These are phyloP conservation scores for Cadophora gregata DNA, from an alignment of 2,329 filamentous ascomycete species.

Conservation along the genomic window DNA sequence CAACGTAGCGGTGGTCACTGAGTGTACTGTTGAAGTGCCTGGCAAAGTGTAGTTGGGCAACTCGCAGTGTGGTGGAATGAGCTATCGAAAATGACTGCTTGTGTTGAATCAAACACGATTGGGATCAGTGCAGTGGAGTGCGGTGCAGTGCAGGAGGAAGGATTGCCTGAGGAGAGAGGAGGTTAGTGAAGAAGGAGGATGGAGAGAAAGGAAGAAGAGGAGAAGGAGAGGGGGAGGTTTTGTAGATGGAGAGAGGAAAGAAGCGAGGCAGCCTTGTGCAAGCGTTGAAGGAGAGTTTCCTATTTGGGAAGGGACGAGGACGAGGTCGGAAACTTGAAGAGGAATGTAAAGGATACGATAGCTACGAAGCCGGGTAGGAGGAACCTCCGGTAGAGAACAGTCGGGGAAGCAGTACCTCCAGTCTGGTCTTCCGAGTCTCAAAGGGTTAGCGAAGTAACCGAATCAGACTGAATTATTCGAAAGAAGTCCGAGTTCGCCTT, in stretches of 20 bases:
- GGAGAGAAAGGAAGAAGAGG: constrained; percentile 25
- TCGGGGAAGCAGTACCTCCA: no score
- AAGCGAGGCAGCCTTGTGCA: neutral
- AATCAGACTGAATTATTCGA: neutral
- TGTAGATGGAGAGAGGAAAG: constrained; percentile 20
- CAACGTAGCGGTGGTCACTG: neutral
- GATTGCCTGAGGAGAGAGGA: constrained; percentile 15
- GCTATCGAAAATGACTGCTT: constrained; percentile 39
- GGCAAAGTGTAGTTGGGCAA: constrained; percentile 1
- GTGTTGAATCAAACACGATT: constrained; percentile 21
- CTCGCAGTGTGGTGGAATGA: constrained; percentile 33
- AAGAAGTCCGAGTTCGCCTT: constrained; percentile 1
- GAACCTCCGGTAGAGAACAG: no score
- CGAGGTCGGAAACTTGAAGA: constrained; percentile 2
- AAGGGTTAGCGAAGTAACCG: neutral
- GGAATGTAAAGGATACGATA: neutral
- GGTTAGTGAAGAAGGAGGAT: constrained; percentile 4
- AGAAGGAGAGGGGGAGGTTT: constrained; percentile 15
- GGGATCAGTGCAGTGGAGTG: neutral
- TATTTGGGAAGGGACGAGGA: constrained; percentile 8
- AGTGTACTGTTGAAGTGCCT: constrained; percentile 4
- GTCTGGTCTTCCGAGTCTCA: neutral
- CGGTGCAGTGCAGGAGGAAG: constrained; percentile 27
- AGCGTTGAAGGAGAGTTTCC: neutral
- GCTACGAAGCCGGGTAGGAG: no score